Evolutionary conservation across 768 basidiomycete species (phyloP), one percentile per base, ranked within the genome.

Genomic region (Boletus insuetus): DNA sequence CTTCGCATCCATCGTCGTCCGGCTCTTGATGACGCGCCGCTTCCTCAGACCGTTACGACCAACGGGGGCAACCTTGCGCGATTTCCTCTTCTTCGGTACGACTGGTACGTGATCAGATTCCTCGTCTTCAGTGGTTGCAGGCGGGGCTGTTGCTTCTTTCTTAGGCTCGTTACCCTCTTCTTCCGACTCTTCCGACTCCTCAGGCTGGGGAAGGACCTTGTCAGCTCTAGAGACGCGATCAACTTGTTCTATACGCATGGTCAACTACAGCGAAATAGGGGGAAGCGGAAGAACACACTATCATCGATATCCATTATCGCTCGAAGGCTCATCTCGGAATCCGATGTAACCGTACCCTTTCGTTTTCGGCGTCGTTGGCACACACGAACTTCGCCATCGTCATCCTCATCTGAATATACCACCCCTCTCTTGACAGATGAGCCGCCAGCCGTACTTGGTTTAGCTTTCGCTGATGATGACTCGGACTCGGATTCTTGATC

Each of bases 281-380:
- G 24, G 10, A 29, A 42, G n/a, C 19, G 63, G 64, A 13, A 75
- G 71, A 43, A 63, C 74, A 16, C 57, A 86, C 89, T 82, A 62
- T 90, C 89, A 53, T 89, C 87, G 51, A 89, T 78, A 48, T 91
- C 88, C 87, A 89, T 89, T 75, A 89, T 79, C 11, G 81, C 85
- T n/a, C 68, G 68, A 46, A 79, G 46, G 42, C 78, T 80, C 58
- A 54, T 66, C 59, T 72, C 81, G 16, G 76, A 73, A 54, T 83
- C 80, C 10, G 74, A 75, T 67, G 60, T 75, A 69, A 68, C 49
- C 57, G 54, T 65, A 43, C 72, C 61, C 63, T 75, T 77, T 48
- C 74, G 66, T 24, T 62, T 64, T 41, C 42, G 68, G 40, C 64
- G 70, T 61, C 35, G 66, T 55, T 11, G 68, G 58, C 35, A 67